phyloP scores from a whole-genome alignment of 108 stramenopile genomes.

The Mediolabrus comicus region DNA sequence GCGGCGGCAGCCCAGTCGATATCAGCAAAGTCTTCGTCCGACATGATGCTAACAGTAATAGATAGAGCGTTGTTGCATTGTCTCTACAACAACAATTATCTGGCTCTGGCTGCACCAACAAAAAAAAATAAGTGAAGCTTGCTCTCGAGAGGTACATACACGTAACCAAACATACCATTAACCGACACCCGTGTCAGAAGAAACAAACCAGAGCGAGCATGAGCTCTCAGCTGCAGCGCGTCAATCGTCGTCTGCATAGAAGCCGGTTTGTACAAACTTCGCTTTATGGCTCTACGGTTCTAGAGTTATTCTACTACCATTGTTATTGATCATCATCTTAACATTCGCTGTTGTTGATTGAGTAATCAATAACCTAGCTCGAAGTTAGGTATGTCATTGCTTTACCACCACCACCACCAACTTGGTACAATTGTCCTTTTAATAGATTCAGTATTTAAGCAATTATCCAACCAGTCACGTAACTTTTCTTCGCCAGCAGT shows the following conservation, averaged over 20 bases:
- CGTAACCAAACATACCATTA: background rate
- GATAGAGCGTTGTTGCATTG: background rate
- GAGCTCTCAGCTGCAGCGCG: no score
- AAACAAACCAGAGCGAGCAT: no score
- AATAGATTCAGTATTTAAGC: constrained; percentile 51
- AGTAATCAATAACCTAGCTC: no score
- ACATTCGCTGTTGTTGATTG: no score
- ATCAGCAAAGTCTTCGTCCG: constrained; percentile 15
- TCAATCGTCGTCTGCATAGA: no score
- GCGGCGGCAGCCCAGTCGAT: constrained; percentile 36
- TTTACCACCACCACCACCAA: constrained; percentile 87
- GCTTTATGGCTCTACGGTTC: no score
- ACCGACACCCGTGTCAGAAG: no score
- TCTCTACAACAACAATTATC: background rate
- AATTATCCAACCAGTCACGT: constrained; percentile 56
- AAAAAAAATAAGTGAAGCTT: constrained; percentile 18
- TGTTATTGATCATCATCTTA: no score
- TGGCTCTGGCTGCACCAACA: constrained; percentile 15
- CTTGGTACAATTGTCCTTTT: constrained; percentile 58
- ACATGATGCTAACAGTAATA: background rate
- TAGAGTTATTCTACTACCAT: no score
- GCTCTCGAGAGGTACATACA: background rate
- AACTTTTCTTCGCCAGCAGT: constrained; percentile 48
- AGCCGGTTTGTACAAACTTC: no score
- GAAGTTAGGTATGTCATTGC: background rate